These are phyloP conservation scores for Helicocarpus griseus DNA, from an alignment of 2,329 filamentous ascomycete genomes.

Conservation along the genomic window DNA sequence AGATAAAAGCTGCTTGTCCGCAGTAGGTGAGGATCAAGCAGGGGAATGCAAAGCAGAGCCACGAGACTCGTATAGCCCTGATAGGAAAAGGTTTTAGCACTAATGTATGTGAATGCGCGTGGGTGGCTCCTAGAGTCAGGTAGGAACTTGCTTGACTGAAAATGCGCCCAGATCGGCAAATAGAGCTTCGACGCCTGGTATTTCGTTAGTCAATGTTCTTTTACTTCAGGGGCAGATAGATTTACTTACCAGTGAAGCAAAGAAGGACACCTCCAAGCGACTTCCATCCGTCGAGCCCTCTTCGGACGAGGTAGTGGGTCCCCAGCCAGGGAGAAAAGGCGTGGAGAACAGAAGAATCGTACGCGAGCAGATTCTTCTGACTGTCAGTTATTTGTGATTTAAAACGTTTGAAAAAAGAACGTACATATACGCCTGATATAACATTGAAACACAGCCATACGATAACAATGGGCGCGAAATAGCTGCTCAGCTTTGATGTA, in stretches of 20 bases:
- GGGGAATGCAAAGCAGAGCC: conserved; percentile 59
- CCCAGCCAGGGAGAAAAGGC: conserved; percentile 44
- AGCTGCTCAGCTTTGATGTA: conserved; percentile 29
- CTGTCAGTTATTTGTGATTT: conserved; percentile 1
- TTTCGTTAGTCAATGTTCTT: not conserved
- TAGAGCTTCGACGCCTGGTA: conserved; percentile 58
- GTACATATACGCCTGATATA: conserved; percentile 43
- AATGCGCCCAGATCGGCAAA: conserved; percentile 74
- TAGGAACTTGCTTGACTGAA: conserved; percentile 12
- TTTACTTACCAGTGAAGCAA: conserved; percentile 49
- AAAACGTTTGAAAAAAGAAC: conserved; percentile 4
- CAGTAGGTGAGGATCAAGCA: conserved; percentile 53
- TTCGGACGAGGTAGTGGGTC: conserved; percentile 40
- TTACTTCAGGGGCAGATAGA: not conserved
- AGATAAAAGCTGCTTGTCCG: conserved; percentile 67
- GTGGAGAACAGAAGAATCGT: conserved; percentile 41
- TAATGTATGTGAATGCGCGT: not conserved
- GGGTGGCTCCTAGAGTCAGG: conserved; percentile 33
- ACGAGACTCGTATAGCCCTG: conserved; percentile 61
- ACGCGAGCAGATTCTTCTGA: conserved; percentile 33
- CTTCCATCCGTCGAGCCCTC: conserved; percentile 43
- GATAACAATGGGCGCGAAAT: conserved; percentile 46
- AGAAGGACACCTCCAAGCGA: conserved; percentile 56
- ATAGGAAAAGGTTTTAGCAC: conserved; percentile 5
- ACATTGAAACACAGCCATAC: conserved; percentile 47